Conservation (phyloP, 352 stramenopile genomes). For the Phytophthora boehmeriae region DNA sequence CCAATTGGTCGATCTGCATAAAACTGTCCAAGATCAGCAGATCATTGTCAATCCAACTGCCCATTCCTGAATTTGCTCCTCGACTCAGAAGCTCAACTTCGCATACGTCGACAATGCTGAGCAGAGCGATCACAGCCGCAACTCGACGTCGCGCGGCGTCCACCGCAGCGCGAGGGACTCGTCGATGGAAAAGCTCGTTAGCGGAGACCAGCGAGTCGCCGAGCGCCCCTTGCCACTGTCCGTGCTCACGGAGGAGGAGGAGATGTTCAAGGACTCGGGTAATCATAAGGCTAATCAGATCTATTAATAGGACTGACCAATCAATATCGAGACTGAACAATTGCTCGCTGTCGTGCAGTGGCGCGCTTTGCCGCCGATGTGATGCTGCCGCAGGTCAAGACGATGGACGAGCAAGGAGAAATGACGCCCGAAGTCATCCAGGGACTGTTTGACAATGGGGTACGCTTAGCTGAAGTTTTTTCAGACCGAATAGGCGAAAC, state of each 20-base stretch:
- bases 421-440: conserved; percentile 91
- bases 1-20: too few species aligned
- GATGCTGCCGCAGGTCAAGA: conserved; percentile 85
- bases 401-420: conserved; percentile 92
- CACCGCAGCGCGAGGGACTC: conserved; percentile 3
- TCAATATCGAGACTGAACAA: conserved; percentile 60
- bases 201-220: neutral
- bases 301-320: conserved; percentile 17
- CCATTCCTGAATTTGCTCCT: too few species aligned
- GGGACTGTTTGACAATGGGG: conserved; percentile 91
- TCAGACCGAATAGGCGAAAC: neutral
- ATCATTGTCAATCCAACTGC: too few species aligned
- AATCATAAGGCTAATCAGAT: too few species aligned
- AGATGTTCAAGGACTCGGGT: conserved; percentile 82
- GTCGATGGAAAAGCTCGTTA: conserved; percentile 16
- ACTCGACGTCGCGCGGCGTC: conserved; percentile 19
- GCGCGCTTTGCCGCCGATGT: conserved; percentile 85
- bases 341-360: conserved; percentile 35
- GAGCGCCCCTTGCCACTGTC: conserved; percentile 49
- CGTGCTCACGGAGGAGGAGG: conserved; percentile 74
- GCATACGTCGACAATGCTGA: conserved; percentile 14
- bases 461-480: conserved; percentile 30
- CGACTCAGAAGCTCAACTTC: neutral
- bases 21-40: too few species aligned
- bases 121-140: conserved; percentile 11